Evolutionary conservation across 1,284 basidiomycete species (phyloP).

Genomic region (Pyrrhoderma noxium): DNA sequence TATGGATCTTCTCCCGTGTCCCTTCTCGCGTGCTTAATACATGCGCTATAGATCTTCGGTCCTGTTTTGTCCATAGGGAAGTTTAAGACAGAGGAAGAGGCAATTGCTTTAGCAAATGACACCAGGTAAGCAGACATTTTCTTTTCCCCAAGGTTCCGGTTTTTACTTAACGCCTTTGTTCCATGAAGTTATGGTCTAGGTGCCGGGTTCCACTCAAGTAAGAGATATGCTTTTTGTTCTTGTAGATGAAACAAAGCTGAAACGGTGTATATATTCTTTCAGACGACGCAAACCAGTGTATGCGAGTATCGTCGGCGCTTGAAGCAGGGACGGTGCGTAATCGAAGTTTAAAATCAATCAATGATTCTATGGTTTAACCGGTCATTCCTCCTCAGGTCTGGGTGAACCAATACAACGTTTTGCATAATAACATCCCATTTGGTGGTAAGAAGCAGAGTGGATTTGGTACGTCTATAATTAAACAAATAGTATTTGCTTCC

Average conservation of each 20-base stretch:
- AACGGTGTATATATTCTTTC: slow-evolving; percentile 15
- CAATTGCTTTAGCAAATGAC: slow-evolving; percentile 72
- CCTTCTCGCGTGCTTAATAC: slow-evolving; percentile 8
- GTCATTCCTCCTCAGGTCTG: slow-evolving; percentile 51
- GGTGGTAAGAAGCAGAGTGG: slow-evolving; percentile 87
- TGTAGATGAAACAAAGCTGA: neutral
- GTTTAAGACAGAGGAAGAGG: slow-evolving; percentile 78
- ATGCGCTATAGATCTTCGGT: slow-evolving; percentile 65
- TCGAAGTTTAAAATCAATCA: neutral
- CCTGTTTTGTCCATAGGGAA: slow-evolving; percentile 72
- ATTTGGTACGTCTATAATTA: slow-evolving; percentile 38
- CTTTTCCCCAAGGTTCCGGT: no score
- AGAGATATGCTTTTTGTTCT: slow-evolving; percentile 22
- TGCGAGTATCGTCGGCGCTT: slow-evolving; percentile 74
- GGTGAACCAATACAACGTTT: slow-evolving; percentile 82
- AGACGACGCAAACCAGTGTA: slow-evolving; percentile 84
- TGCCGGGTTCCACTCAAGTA: slow-evolving; percentile 84
- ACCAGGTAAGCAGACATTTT: slow-evolving; percentile 30
- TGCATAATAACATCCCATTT: slow-evolving; percentile 84
- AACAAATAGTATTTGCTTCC: neutral
- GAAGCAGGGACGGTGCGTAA: slow-evolving; percentile 75
- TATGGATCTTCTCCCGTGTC: slow-evolving; percentile 8
- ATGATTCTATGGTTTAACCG: neutral
- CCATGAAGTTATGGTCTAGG: slow-evolving; percentile 76
- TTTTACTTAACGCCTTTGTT: no score